These are phyloP conservation scores for Epichloe scottii DNA, from an alignment of 2,329 filamentous ascomycete species.

Conservation along the genomic window DNA sequence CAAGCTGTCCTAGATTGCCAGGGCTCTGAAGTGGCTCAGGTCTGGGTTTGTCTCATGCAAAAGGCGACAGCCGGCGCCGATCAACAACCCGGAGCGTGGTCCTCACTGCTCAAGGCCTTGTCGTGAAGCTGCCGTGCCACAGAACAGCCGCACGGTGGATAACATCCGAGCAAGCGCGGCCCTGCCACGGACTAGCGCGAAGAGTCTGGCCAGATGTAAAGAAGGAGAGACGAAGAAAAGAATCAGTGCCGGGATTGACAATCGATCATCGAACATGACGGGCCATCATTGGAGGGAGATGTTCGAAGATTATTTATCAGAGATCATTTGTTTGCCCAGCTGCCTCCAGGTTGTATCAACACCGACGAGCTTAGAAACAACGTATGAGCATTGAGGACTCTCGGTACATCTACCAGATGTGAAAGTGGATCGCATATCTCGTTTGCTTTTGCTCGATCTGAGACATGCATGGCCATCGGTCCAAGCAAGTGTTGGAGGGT, in stretches of 20 bases:
- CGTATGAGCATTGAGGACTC: not conserved
- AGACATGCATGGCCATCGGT: not conserved
- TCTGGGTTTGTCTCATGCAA: not conserved
- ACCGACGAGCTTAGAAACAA: not conserved
- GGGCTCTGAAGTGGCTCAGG: not conserved
- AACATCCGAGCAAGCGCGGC: not conserved
- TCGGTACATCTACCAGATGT: not conserved
- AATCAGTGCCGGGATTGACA: not conserved
- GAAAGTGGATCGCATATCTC: not conserved
- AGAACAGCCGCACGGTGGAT: not conserved
- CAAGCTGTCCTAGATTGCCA: not conserved
- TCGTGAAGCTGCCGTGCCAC: not conserved
- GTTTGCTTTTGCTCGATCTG: not conserved
- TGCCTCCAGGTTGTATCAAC: not conserved
- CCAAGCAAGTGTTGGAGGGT: not conserved
- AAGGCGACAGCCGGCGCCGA: not conserved
- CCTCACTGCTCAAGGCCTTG: not conserved
- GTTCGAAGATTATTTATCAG: not conserved
- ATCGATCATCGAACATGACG: not conserved
- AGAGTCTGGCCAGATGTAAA: not conserved
- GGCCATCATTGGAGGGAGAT: not conserved
- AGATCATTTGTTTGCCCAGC: not conserved
- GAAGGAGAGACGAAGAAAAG: not conserved
- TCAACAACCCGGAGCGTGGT: constrained; percentile 1
- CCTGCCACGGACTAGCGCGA: not conserved